phyloP scores from a whole-genome alignment of 2,329 filamentous ascomycete genomes.

The Pseudocercospora macadamiae region DNA sequence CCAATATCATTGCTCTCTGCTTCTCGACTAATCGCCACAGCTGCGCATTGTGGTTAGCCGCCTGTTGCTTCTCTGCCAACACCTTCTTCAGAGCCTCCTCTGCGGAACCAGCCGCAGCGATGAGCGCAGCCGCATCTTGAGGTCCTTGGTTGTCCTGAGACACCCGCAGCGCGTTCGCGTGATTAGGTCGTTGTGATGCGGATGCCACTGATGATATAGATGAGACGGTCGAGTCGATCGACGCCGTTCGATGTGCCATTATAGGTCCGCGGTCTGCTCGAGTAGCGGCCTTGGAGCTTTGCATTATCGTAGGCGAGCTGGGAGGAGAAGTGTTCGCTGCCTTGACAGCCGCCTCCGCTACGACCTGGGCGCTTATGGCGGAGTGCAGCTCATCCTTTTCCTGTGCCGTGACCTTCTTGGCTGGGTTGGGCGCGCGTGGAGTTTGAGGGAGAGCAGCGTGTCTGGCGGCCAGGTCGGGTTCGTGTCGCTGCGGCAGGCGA shows the following conservation, averaged over 20 bases:
- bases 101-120: conserved; percentile 82
- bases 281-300: conserved; percentile 7
- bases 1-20: conserved; percentile 89
- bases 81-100: conserved; percentile 88
- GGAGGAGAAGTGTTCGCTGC: conserved; percentile 33
- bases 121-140: conserved; percentile 77
- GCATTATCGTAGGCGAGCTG: conserved; percentile 19
- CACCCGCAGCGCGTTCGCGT: conserved; percentile 50
- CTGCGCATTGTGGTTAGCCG: conserved; percentile 86
- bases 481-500: conserved; percentile 2
- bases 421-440: conserved; percentile 28
- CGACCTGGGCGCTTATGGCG: conserved; percentile 27
- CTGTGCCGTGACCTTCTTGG: conserved; percentile 24
- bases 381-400: conserved; percentile 29
- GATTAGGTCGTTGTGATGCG: conserved; percentile 38
- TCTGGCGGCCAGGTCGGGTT: neutral
- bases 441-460: neutral
- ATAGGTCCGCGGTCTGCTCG: conserved; percentile 18
- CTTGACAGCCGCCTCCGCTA: conserved; percentile 22
- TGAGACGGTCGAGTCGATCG: conserved; percentile 92
- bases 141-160: conserved; percentile 59
- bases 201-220: conserved; percentile 43
- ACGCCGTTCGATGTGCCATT: conserved; percentile 67
- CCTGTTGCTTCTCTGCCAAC: conserved; percentile 87
- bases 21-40: conserved; percentile 96